Conservation (phyloP, 139 green algal genomes). For the Ulvella scutata region DNA sequence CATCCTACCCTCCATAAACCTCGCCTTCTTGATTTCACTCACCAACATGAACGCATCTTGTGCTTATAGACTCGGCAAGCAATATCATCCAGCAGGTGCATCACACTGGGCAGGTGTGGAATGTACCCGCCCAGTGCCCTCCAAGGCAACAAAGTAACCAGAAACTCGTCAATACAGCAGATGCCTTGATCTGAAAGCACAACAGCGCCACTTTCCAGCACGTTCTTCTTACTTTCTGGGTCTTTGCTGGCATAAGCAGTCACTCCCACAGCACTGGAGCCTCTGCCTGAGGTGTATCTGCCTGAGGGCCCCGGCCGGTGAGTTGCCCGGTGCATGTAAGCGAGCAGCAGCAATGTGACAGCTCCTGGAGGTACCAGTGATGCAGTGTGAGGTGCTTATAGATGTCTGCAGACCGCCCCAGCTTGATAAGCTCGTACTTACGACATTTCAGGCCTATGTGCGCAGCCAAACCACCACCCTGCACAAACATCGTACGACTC, state of each 20-base stretch:
- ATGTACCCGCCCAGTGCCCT: too few relatives aligned
- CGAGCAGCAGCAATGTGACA: slow-evolving; percentile 89
- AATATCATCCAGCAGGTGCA: too few relatives aligned
- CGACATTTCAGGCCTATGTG: slow-evolving; percentile 3
- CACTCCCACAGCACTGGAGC: slow-evolving; percentile 81
- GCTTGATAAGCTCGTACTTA: neutral
- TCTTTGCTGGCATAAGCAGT: slow-evolving; percentile 92
- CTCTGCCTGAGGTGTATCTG: slow-evolving; percentile 89
- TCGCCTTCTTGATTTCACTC: too few relatives aligned
- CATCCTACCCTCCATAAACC: too few relatives aligned
- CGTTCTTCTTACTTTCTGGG: slow-evolving; percentile 80
- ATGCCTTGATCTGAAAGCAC: slow-evolving; percentile 85
- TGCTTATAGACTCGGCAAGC: too few relatives aligned
- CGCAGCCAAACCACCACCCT: neutral
- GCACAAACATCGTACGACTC: neutral
- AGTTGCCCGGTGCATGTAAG: slow-evolving; percentile 88
- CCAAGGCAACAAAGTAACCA: too few relatives aligned
- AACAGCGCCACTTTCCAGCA: slow-evolving; percentile 90
- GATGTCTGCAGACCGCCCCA: slow-evolving; percentile 57
- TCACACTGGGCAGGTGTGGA: too few relatives aligned
- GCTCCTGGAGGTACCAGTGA: slow-evolving; percentile 84
- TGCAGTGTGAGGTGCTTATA: slow-evolving; percentile 70
- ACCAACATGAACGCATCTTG: too few relatives aligned
- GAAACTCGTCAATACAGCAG: slow-evolving; percentile 99
- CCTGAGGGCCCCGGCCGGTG: too few relatives aligned